Base-by-base conservation (phyloP, 805 yeast genomes). In the Suhomyces faveliae region DNA sequence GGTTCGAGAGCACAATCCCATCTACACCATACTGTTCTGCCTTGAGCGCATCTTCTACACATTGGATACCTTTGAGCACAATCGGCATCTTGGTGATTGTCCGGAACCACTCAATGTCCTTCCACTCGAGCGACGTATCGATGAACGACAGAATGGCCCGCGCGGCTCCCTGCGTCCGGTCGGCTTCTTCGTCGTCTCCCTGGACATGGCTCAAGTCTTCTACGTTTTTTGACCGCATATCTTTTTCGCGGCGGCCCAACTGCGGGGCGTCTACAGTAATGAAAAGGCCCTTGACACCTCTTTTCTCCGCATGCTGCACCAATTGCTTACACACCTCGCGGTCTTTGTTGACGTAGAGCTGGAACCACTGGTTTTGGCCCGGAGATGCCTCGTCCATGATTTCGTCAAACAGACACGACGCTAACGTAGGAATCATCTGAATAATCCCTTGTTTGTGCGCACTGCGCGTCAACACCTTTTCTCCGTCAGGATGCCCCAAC, bases 401-500 rank as follows among this genome's bases (percentile, higher is more conserved):
- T 63, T 90, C 97, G 56, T 89, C 94, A 53, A 89, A 77, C 2
- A 96, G 83, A 63, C 90, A 88, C 5, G 96, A 87, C 0, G 97
- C 92, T 57, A 89, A 74, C 1, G 96, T 91, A 4, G 97, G 91
- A 48, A 91, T 84, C 98, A 91, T 91, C 67, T 91, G 97, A 48
- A 86, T 81, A 25, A 84, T 57, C 13, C 60, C 81, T 47, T 87
- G 85, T 48, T 77, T 74, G 35, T 82, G 89, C 23, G 95, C 87
- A n/a, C 89, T 89, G 59, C 85, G 74, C 1, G 97, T 89, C 53
- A 92, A 78, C 13, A 85, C 89, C 50, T 81, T 80, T 66, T 92
- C 98, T 48, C 98, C 98, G 35, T 89, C 97, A 2, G 89, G 89
- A 60, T 91, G 94, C 3, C 97, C 98, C 55, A 92, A 76, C 60